phyloP scores from a whole-genome alignment of 2,329 filamentous ascomycete genomes.

The Fusarium neocosmosporiellum region DNA sequence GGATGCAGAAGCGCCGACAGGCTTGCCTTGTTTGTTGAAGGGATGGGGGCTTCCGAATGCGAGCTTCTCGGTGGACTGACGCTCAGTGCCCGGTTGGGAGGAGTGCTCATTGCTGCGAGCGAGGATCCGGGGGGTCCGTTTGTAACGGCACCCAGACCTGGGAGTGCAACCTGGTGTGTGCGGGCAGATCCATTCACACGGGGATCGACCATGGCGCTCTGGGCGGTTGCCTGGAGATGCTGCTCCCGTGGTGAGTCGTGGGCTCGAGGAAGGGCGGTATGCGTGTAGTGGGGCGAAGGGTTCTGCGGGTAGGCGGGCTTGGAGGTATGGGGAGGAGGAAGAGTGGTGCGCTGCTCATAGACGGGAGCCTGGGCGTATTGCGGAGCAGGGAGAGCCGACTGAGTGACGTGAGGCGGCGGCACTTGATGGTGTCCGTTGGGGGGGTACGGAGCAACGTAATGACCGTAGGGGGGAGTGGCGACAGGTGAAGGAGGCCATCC shows the following conservation, averaged over 20 bases:
- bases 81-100: conserved; percentile 60
- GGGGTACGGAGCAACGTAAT: conserved; percentile 56
- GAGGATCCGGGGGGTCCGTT: conserved; percentile 42
- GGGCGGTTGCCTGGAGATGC: conserved; percentile 57
- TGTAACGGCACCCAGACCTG: conserved; percentile 52
- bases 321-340: conserved; percentile 51
- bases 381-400: conserved; percentile 42
- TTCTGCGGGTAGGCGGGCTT: conserved; percentile 49
- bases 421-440: conserved; percentile 42
- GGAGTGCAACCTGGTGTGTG: conserved; percentile 57
- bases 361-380: conserved; percentile 45
- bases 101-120: conserved; percentile 51
- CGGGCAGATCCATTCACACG: conserved; percentile 50
- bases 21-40: conserved; percentile 54
- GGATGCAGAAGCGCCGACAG: conserved; percentile 65
- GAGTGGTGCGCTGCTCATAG: conserved; percentile 51
- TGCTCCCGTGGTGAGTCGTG: conserved; percentile 58
- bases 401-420: conserved; percentile 45
- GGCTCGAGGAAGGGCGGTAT: conserved; percentile 49
- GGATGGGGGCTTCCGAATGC: conserved; percentile 44
- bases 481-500: conserved; percentile 67
- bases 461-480: conserved; percentile 64
- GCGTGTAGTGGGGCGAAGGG: conserved; percentile 44
- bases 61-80: conserved; percentile 60
- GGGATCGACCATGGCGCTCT: conserved; percentile 55